Evolutionary conservation across 2,329 filamentous ascomycete species (phyloP), one percentile per base, ranked within the genome.

Genomic region (Fusarium sp.): DNA sequence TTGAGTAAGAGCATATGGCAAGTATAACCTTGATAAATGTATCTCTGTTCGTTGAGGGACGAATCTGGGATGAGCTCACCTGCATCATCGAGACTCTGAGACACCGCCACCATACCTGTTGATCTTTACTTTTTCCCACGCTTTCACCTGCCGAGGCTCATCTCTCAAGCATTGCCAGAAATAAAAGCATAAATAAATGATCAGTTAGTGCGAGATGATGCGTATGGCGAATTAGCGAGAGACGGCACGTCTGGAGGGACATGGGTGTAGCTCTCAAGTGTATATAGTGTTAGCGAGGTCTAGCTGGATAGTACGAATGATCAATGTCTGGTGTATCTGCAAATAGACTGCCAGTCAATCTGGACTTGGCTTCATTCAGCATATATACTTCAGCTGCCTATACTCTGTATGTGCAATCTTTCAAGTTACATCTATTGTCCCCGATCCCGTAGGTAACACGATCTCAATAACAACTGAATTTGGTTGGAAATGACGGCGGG

Each of bases 51-150:
- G 35, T 19, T 37, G 17, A n/a, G 17, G 9, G 35, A 37, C 35
- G 35, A 37, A n/a, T n/a, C 17, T 37, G 45, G 56, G 45, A 52
- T 23, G 39, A 56, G 46, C 43, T 58, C 46, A 53, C 39, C 47
- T 51, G 63, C 65, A 68, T 56, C 53, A 56, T 64, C 50, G 56
- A 46, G 50, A 23, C 44, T 55, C 32, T 20, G 48, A 45, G 33
- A 45, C 64, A 55, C 33, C 43, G 20, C 27, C 3, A 22, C 49
- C 40, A 43, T 46, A 61, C 57, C 47, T 56, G 57, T 59, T 61
- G 60, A 65, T 56, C 35, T 32, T 56, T 63, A 56, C 59, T 64
- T 71, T 48, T 56, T 52, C 19, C 47, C 47, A 19, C 4, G 2
- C 17, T 10, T 19, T 17, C 4, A 39, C 33, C 41, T 56, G 41